Evolutionary conservation across 257 asterid species (phyloP).

Genomic region (Cynanchum wilfordii): DNA sequence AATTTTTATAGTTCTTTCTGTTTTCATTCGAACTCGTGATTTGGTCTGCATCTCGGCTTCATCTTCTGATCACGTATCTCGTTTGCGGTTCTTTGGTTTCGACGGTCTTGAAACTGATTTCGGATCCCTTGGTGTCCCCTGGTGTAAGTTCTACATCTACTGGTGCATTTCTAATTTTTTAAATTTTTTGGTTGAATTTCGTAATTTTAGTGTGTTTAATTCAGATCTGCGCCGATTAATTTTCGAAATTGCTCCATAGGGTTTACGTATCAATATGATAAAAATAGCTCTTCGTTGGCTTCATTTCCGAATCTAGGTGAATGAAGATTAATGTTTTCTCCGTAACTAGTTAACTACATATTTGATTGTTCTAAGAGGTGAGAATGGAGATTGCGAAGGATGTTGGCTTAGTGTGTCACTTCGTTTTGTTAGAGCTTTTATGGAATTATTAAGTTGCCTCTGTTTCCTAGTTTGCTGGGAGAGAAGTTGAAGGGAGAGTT

Average conservation of each 20-base stretch:
- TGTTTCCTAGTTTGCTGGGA: not conserved
- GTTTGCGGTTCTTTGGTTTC: conserved; percentile 74
- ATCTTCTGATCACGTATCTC: conserved; percentile 60
- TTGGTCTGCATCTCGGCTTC: conserved; percentile 85
- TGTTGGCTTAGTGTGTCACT: not conserved
- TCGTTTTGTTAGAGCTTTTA: not conserved
- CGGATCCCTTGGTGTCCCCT: conserved; percentile 96
- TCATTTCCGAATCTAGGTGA: not conserved
- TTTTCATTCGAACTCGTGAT: conserved; percentile 53
- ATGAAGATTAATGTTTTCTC: not conserved
- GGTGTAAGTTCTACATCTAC: conserved; percentile 54
- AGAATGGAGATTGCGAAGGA: not conserved
- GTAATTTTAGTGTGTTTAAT: not conserved
- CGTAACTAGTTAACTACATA: not conserved
- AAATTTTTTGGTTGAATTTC: not conserved
- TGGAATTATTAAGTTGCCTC: not conserved
- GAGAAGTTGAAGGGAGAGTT: not conserved
- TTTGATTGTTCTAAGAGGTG: not conserved
- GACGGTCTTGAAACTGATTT: conserved; percentile 79
- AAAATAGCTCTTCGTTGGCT: not conserved
- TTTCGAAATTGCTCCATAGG: not conserved
- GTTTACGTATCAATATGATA: not conserved
- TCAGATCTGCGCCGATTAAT: conserved; percentile 1
- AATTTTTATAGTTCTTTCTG: conserved; percentile 40
- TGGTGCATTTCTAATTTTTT: not conserved